Evolutionary conservation across 1,284 basidiomycete species (phyloP).

Genomic region (Naganishia liquefaciens): DNA sequence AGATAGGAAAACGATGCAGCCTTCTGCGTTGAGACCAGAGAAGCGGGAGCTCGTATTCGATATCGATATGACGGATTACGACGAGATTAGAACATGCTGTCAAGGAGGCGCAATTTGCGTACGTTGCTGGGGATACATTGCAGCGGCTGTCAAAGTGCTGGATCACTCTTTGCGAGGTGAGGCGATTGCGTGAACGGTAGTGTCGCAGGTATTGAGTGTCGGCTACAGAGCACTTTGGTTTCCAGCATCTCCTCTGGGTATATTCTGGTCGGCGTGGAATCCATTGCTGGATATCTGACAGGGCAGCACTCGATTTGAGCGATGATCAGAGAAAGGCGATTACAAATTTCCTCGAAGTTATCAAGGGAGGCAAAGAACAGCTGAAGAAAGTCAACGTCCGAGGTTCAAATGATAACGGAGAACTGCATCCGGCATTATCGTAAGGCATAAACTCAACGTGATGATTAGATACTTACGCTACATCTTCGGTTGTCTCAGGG

Average conservation of each 20-base stretch:
- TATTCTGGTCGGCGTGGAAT: slow-evolving; percentile 98
- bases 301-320: slow-evolving; percentile 79
- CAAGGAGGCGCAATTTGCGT: slow-evolving; percentile 86
- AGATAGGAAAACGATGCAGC: slow-evolving; percentile 82
- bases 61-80: slow-evolving; percentile 99
- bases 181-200: slow-evolving; percentile 26
- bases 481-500: slow-evolving; percentile 48
- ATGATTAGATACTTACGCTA: background rate
- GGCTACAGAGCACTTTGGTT: slow-evolving; percentile 69
- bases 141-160: slow-evolving; percentile 85
- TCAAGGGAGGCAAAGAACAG: slow-evolving; percentile 79
- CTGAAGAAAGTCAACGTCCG: slow-evolving; percentile 79
- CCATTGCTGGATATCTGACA: slow-evolving; percentile 95
- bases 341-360: slow-evolving; percentile 82
- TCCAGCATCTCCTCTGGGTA: slow-evolving; percentile 82
- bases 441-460: slow-evolving; percentile 52
- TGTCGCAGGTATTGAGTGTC: slow-evolving; percentile 34
- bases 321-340: slow-evolving; percentile 88
- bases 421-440: slow-evolving; percentile 71
- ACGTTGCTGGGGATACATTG: slow-evolving; percentile 93
- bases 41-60: slow-evolving; percentile 96
- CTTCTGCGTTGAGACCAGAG: slow-evolving; percentile 72
- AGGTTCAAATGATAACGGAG: slow-evolving; percentile 47
- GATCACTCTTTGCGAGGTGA: slow-evolving; percentile 72
- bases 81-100: slow-evolving; percentile 93